These are phyloP conservation scores for Tylopilus sp. DNA, from an alignment of 768 basidiomycete species.

Conservation along the genomic window DNA sequence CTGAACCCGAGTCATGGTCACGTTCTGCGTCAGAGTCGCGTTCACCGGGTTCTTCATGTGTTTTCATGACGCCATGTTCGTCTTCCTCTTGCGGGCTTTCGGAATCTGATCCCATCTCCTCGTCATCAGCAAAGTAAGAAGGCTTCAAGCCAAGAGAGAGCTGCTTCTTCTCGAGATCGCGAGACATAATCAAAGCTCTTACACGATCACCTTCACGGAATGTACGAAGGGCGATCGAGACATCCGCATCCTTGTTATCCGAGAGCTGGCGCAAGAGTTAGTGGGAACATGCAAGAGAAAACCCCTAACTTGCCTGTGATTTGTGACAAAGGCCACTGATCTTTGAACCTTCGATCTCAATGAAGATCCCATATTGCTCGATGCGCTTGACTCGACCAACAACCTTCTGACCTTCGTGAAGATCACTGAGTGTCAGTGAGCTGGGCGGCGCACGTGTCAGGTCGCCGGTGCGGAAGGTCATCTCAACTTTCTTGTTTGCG, in stretches of 20 bases:
- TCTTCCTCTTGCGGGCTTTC: slow-evolving; percentile 23
- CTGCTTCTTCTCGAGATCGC: slow-evolving; percentile 77
- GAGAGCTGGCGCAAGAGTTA: slow-evolving; percentile 56
- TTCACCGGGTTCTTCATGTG: slow-evolving; percentile 22
- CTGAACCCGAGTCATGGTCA: slow-evolving; percentile 4
- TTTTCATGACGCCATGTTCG: slow-evolving; percentile 31
- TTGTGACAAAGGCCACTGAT: slow-evolving; percentile 92
- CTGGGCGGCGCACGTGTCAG: slow-evolving; percentile 38
- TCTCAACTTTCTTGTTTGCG: slow-evolving; percentile 78
- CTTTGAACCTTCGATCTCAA: slow-evolving; percentile 81
- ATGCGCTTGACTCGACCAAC: slow-evolving; percentile 75
- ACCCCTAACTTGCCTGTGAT: slow-evolving; percentile 61
- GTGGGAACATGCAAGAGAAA: not conserved
- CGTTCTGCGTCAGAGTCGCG: slow-evolving; percentile 10
- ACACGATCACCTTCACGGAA: slow-evolving; percentile 89
- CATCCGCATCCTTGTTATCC: slow-evolving; percentile 82
- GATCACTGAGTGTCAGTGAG: slow-evolving; percentile 46
- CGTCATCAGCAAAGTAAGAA: slow-evolving; percentile 75
- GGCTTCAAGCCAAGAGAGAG: slow-evolving; percentile 83
- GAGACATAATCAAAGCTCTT: slow-evolving; percentile 67
- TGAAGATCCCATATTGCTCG: slow-evolving; percentile 90
- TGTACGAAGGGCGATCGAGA: slow-evolving; percentile 67
- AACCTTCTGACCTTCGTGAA: slow-evolving; percentile 78
- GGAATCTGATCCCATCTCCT: slow-evolving; percentile 35
- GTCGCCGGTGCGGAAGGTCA: slow-evolving; percentile 79